These are phyloP conservation scores for Dactylonectria estremocensis DNA, from an alignment of 2,329 filamentous ascomycete species.

Conservation along the genomic window DNA sequence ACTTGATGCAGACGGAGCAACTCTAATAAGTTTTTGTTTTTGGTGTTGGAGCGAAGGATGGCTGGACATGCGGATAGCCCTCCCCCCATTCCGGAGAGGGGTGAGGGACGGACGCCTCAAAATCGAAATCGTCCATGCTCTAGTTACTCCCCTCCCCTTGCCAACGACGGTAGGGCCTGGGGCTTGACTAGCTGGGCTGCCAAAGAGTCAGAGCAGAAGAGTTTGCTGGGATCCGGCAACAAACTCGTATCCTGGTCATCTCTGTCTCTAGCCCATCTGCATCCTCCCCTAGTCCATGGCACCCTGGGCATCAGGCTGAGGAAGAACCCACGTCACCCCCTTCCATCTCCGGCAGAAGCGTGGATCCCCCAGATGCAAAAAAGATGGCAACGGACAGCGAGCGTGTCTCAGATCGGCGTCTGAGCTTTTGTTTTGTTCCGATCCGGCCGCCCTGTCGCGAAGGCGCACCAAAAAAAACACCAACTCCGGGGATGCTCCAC, in stretches of 20 bases:
- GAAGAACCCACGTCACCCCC: conserved; percentile 36
- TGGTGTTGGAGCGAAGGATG: too few relatives aligned
- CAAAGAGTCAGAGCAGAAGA: not conserved
- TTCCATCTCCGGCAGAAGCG: conserved; percentile 45
- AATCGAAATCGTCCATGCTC: not conserved
- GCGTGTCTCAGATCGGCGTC: conserved; percentile 38
- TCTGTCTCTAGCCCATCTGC: not conserved
- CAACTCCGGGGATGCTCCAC: conserved; percentile 32
- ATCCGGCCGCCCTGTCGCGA: conserved; percentile 24
- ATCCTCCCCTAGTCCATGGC: not conserved
- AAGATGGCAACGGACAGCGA: conserved; percentile 15
- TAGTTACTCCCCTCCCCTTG: not conserved
- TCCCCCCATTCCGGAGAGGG: too few relatives aligned
- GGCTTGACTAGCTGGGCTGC: not conserved
- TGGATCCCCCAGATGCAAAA: conserved; percentile 4
- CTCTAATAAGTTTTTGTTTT: not conserved
- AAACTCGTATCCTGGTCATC: too few relatives aligned
- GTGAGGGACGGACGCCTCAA: not conserved
- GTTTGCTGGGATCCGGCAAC: not conserved
- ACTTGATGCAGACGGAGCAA: not conserved
- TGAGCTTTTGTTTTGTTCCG: conserved; percentile 25
- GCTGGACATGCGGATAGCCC: too few relatives aligned
- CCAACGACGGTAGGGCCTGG: not conserved
- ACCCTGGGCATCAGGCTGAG: not conserved
- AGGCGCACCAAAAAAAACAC: conserved; percentile 11